phyloP scores from a whole-genome alignment of 495 filamentous ascomycete genomes.

The Haplographium delicatum region DNA sequence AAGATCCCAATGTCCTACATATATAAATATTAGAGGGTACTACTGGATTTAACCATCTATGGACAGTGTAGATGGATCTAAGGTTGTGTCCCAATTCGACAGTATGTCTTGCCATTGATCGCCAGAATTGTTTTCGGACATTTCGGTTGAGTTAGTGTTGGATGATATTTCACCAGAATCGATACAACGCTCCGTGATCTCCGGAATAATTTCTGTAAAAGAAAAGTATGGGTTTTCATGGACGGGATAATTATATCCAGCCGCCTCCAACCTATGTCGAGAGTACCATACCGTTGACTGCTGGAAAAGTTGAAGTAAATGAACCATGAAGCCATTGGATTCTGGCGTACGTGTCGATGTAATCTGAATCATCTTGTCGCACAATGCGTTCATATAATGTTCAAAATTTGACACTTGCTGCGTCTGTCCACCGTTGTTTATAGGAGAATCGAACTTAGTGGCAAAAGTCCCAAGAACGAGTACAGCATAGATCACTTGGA shows the following conservation, averaged over 20 bases:
- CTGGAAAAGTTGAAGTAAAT: constrained; percentile 6
- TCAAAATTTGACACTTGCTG: constrained; percentile 6
- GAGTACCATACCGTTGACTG: constrained; percentile 11
- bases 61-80: too few relatives aligned
- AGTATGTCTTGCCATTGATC: constrained; percentile 1
- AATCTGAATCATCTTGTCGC: background rate
- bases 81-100: too few relatives aligned
- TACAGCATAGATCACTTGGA: constrained; percentile 16
- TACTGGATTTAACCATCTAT: too few relatives aligned
- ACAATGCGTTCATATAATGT: constrained; percentile 5
- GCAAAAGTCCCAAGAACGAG: constrained; percentile 14
- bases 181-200: background rate
- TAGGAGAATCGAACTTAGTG: background rate
- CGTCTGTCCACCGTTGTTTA: background rate
- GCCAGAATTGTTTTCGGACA: background rate
- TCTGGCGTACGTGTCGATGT: background rate
- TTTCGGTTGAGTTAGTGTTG: background rate
- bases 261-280: too few relatives aligned
- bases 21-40: too few relatives aligned
- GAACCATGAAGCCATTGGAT: constrained; percentile 6
- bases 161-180: background rate
- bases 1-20: too few relatives aligned
- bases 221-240: background rate
- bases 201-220: constrained; percentile 10
- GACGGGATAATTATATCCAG: too few relatives aligned